phyloP scores from a whole-genome alignment of 106 monocot species.

The Dioscorea dumetorum region DNA sequence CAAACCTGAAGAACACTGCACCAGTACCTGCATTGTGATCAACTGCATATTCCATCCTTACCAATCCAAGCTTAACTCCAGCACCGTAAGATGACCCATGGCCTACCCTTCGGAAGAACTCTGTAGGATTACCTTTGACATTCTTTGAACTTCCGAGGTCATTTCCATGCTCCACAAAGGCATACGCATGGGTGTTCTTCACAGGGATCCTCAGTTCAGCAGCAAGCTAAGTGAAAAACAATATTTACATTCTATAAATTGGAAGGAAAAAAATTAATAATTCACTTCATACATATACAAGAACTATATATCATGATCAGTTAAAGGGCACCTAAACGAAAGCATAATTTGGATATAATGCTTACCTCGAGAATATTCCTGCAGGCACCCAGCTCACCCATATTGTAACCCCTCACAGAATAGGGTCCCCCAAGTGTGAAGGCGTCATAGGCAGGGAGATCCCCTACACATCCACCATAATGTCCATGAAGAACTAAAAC shows the following conservation, averaged over 20 bases:
- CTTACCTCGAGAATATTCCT: slow-evolving; percentile 90
- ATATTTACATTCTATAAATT: neutral
- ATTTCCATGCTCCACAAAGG: slow-evolving; percentile 89
- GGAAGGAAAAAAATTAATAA: neutral
- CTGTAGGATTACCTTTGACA: slow-evolving; percentile 92
- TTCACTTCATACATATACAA: too few relatives aligned
- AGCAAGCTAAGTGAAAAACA: slow-evolving; percentile 42
- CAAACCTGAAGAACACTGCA: slow-evolving; percentile 76
- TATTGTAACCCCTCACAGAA: slow-evolving; percentile 92
- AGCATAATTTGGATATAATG: neutral
- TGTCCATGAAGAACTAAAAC: slow-evolving; percentile 84
- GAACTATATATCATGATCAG: neutral
- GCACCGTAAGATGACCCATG: slow-evolving; percentile 88
- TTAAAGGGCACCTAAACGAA: neutral
- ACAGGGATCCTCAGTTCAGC: slow-evolving; percentile 77
- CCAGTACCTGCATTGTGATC: slow-evolving; percentile 96
- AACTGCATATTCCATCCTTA: slow-evolving; percentile 84
- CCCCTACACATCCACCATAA: slow-evolving; percentile 97
- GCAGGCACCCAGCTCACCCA: slow-evolving; percentile 91
- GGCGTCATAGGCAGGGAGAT: slow-evolving; percentile 92
- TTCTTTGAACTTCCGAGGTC: slow-evolving; percentile 94
- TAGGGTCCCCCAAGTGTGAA: slow-evolving; percentile 98
- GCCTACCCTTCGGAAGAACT: slow-evolving; percentile 79
- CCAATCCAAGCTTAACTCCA: slow-evolving; percentile 82
- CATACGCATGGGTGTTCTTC: slow-evolving; percentile 61